Percentiles rank a stretch among this genome's conserved stretches.
These are phyloP conservation scores for Aspergillus baeticus DNA, from an alignment of 495 filamentous ascomycete genomes.

Conservation along the genomic window DNA sequence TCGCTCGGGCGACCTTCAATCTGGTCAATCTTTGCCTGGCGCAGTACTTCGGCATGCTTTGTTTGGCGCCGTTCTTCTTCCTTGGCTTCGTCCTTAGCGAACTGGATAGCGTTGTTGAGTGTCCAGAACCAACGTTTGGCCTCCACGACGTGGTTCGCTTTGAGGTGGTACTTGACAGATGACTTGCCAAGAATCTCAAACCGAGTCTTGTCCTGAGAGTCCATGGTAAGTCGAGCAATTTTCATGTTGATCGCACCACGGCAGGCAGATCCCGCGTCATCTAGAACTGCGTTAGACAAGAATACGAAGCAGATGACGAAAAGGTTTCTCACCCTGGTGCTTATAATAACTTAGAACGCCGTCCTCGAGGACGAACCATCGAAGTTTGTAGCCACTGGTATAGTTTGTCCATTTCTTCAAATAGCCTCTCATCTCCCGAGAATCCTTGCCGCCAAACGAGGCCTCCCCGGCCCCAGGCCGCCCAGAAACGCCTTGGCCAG, in stretches of 20 bases:
- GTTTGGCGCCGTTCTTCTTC: slow-evolving; percentile 76
- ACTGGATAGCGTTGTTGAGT: slow-evolving; percentile 97
- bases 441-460: slow-evolving; percentile 73
- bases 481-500: slow-evolving; percentile 55
- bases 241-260: slow-evolving; percentile 98
- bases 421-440: slow-evolving; percentile 96
- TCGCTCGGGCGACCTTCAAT: slow-evolving; percentile 38
- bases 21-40: slow-evolving; percentile 69
- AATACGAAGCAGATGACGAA: neutral
- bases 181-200: slow-evolving; percentile 98
- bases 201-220: slow-evolving; percentile 90
- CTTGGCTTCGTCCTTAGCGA: slow-evolving; percentile 93
- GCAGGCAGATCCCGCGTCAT: slow-evolving; percentile 72
- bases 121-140: slow-evolving; percentile 84
- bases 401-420: slow-evolving; percentile 99
- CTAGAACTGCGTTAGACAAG: slow-evolving; percentile 36
- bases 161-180: slow-evolving; percentile 97
- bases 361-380: slow-evolving; percentile 98
- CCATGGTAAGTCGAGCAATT: slow-evolving; percentile 92
- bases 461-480: slow-evolving; percentile 57
- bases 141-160: slow-evolving; percentile 82
- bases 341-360: slow-evolving; percentile 99
- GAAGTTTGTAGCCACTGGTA: slow-evolving; percentile 88
- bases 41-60: slow-evolving; percentile 71
- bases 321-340: slow-evolving; percentile 65